Base-by-base conservation (phyloP, 371 early-diverging fungal species). In the Chytridium lagenaria region DNA sequence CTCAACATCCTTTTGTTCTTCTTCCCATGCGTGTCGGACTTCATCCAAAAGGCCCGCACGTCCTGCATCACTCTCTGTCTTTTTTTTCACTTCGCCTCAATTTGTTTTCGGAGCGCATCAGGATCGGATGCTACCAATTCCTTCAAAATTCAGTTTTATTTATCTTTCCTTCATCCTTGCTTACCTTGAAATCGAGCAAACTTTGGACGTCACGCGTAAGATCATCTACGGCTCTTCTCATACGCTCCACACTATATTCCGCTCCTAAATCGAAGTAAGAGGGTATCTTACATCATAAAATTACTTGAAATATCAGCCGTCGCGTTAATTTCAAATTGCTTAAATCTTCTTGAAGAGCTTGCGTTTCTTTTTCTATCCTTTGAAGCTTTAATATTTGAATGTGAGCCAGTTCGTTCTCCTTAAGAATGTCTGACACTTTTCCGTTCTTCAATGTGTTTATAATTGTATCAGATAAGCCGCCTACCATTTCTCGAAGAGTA, bases 131-230 rank as follows among this genome's bases (percentile, higher is more conserved):
- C 67, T 19, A 36, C 0, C 19, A 34, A 12, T 30, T 7, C 10
- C 57, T n/a, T n/a, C n/a, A n/a, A n/a, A n/a, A n/a, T n/a, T n/a
- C n/a, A n/a, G n/a, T n/a, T 55, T 26, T 26, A 16, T 19, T 55
- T 19, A 23, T 16, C 23, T 26, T 31, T 19, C 33, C 5, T 37
- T 63, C 5, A 10, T 63, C 36, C 23, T 34, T 28, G 22, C 37
- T 15, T 52, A 70, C 79, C 59, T 72, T 51, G 52, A 80, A 74
- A n/a, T 77, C 77, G 19, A 74, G 50, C 34, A 77, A 70, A 31
- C 72, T 71, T 26, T 74, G 36, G 33, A 77, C 67, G 26, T 80
- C 77, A 23, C 28, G 31, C 5, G 71, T 52, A 30, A 73, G 61
- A 23, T 73, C 65, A n/a, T 79, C 68, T 1, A 78, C 67, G 5